These are phyloP conservation scores for Cronartium ribicola DNA, from an alignment of 1,284 basidiomycete species.

Conservation along the genomic window DNA sequence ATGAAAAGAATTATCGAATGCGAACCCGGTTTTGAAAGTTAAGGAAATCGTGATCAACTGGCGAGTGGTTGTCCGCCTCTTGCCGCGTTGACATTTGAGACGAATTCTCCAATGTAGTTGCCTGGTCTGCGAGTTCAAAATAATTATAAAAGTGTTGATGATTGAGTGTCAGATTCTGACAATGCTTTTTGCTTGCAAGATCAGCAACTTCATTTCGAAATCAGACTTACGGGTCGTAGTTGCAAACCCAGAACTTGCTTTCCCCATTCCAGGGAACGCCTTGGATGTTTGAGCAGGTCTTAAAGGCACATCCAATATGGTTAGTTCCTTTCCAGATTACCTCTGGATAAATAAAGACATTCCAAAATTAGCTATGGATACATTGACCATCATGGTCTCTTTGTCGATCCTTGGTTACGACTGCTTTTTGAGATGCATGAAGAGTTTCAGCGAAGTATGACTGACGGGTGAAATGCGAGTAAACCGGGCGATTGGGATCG, in stretches of 20 bases:
- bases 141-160: not conserved
- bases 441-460: not conserved
- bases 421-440: not conserved
- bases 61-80: not conserved
- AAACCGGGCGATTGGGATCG: not conserved
- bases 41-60: not conserved
- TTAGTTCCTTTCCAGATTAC: constrained; percentile 2
- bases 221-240: constrained; percentile 7
- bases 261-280: not conserved
- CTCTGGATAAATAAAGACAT: not conserved
- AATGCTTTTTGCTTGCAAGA: too few relatives aligned
- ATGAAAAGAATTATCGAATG: too few relatives aligned
- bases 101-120: not conserved
- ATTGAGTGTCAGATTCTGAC: too few relatives aligned
- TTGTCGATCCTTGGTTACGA: not conserved
- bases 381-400: not conserved
- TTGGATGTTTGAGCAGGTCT: not conserved
- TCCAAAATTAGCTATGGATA: not conserved
- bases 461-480: not conserved
- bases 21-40: not conserved
- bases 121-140: not conserved
- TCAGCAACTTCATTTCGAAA: not conserved
- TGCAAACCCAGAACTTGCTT: constrained; percentile 1
- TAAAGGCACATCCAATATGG: not conserved
- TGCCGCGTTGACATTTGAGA: not conserved